phyloP scores from a whole-genome alignment of 2,329 filamentous ascomycete species.

The Juglanconis juglandina region DNA sequence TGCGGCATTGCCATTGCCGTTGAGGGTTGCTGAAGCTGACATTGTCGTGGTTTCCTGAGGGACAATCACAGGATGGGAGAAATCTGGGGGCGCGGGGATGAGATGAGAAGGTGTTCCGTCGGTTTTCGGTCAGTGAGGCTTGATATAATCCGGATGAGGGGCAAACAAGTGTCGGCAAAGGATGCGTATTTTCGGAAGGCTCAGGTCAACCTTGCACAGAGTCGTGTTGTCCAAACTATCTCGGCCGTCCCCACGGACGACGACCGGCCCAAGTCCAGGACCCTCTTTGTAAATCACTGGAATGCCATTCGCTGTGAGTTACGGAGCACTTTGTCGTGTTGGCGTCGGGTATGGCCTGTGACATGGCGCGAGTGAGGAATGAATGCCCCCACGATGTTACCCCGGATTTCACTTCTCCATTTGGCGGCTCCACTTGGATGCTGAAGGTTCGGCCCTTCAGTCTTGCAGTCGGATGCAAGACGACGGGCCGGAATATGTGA shows the following conservation, averaged over 20 bases:
- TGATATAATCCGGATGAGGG: background rate
- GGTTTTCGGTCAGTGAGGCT: background rate
- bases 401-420: background rate
- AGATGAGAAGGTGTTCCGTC: background rate
- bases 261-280: background rate
- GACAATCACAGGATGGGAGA: background rate
- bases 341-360: background rate
- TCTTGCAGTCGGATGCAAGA: no score
- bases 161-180: background rate
- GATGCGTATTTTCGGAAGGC: background rate
- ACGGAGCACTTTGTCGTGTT: background rate
- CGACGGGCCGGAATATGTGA: no score
- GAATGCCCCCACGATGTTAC: background rate
- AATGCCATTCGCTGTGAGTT: background rate
- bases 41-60: background rate
- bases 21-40: background rate
- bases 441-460: no score
- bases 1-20: conserved; percentile 25
- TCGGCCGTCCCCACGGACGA: background rate
- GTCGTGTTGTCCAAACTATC: background rate
- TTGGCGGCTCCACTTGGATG: no score
- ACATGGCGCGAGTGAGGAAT: background rate
- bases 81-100: background rate
- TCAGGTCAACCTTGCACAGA: background rate
- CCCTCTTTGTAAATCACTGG: background rate